These are phyloP conservation scores for Diphasiastrum complanatum DNA, from an alignment of 83 land plant species.

Conservation along the genomic window DNA sequence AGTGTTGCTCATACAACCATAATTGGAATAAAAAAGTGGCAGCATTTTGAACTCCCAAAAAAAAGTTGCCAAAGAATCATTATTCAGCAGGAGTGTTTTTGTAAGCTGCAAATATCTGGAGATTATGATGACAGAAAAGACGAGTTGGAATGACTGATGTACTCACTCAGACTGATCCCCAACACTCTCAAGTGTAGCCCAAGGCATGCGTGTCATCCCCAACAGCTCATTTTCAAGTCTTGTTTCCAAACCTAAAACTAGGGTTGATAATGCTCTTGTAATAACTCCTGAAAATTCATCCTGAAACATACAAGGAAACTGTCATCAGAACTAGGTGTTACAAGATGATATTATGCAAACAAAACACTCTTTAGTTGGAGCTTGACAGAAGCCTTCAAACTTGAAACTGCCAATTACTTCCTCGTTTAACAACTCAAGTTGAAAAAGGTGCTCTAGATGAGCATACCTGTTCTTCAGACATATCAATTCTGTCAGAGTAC, in stretches of 20 bases:
- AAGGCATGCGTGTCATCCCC: constrained; percentile 91
- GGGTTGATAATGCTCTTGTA: constrained; percentile 78
- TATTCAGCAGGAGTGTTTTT: too few species aligned
- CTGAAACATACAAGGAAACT: constrained; percentile 32
- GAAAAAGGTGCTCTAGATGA: neutral
- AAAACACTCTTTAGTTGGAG: too few species aligned
- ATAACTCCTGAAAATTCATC: constrained; percentile 98
- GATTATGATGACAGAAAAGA: too few species aligned
- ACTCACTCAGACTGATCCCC: constrained; percentile 98
- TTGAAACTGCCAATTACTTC: too few species aligned
- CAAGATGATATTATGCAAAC: too few species aligned
- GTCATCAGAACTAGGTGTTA: neutral
- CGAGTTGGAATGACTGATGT: neutral
- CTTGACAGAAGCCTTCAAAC: too few species aligned
- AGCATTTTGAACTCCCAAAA: too few species aligned
- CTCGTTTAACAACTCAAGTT: neutral
- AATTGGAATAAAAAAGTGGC: too few species aligned
- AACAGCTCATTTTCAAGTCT: constrained; percentile 93
- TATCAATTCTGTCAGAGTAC: constrained; percentile 69
- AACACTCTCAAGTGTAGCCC: constrained; percentile 96
- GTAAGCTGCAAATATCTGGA: too few species aligned
- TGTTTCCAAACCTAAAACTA: constrained; percentile 90
- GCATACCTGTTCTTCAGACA: constrained; percentile 93
- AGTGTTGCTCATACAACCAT: too few species aligned
- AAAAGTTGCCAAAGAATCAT: too few species aligned